A percentile compares a stretch with the other conserved stretches of the same genome.
Evolutionary conservation across 495 filamentous ascomycete species (phyloP).

Genomic region (Trichoderma orchidacearum): DNA sequence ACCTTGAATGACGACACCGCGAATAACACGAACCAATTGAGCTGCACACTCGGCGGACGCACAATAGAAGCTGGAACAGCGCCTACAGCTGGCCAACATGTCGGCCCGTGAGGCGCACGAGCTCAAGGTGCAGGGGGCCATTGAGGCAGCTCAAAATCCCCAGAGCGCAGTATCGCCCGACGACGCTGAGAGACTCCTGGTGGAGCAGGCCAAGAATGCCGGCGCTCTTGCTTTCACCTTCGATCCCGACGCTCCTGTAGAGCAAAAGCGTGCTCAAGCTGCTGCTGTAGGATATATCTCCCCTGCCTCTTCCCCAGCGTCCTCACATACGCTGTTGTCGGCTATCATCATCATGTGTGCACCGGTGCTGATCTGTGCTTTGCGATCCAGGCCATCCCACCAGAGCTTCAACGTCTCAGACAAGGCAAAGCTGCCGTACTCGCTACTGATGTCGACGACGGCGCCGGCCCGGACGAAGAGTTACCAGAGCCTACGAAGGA

Average conservation of each 20-base stretch:
- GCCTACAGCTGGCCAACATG: background rate
- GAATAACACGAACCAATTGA: background rate
- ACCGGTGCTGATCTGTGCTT: background rate
- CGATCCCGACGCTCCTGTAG: conserved; percentile 70
- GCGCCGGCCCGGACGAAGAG: conserved; percentile 56
- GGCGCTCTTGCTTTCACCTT: conserved; percentile 74
- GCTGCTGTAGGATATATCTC: conserved; percentile 49
- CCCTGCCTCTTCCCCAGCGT: background rate
- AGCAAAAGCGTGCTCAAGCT: conserved; percentile 70
- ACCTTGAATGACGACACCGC: background rate
- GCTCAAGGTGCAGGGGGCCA: conserved; percentile 63
- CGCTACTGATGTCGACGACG: conserved; percentile 62
- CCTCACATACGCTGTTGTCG: background rate
- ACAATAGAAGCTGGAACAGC: background rate
- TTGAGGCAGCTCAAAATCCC: conserved; percentile 59
- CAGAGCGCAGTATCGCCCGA: conserved; percentile 53
- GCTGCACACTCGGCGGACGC: background rate
- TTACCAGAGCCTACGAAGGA: conserved; percentile 63
- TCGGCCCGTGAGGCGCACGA: conserved; percentile 24
- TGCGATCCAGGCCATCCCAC: conserved; percentile 22
- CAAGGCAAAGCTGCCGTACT: conserved; percentile 57
- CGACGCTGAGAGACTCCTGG: conserved; percentile 52
- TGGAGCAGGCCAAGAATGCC: conserved; percentile 60
- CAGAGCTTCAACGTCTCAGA: conserved; percentile 48
- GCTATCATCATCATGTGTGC: background rate